Base-by-base conservation (phyloP, 345 rosid species). In the Psidium friedrichsthalianum region DNA sequence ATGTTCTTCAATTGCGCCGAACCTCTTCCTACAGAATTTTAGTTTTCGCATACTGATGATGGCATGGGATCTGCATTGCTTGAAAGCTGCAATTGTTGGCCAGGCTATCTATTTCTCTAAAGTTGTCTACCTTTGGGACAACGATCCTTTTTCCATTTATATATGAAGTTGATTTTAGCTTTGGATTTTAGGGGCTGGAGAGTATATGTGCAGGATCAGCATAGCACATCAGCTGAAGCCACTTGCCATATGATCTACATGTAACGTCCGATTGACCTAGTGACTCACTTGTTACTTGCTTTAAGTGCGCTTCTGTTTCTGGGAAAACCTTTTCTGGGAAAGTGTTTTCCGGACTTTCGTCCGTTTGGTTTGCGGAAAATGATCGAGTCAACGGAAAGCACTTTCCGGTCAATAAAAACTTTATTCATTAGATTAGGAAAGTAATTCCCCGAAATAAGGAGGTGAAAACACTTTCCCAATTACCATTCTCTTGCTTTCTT, bases 201-300 rank as follows among this genome's bases (percentile, higher is more conserved):
- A 82, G 96, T 96, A 83, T 95, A 91, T 90, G 91, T 96, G 51
- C 91, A 88, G 84, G 95, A 90, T 91, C 98, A 96, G 86, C 97
- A 95, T 87, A 93, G 96, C 42, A 93, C 98, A 84, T 91, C 95
- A 54, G 83, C 90, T 29, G 95, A 94, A 84, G 98, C 97, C 44
- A 32, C 85, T 83, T 84, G 88, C 84, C 82, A 86, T n/a, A 95
- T 96, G 98, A 94, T 96, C 87, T 84, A 91, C 87, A 88, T 90
- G 97, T 96, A 92, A 51, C 21, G 29, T 27, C 20, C 0, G 4
- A 25, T 6, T 42, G 20, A 56, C 64, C 80, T 87, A 58, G 40
- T 83, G 52, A 51, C 56, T 53, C 24, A 21, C 16, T 18, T n/a
- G 18, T 27, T 56, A 58, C 5, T 40, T 42, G 56, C 76, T 83